Percentiles rank a stretch among this genome's conserved stretches.
phyloP scores from a whole-genome alignment of 2,329 filamentous ascomycete genomes.

The Neodidymelliopsis sp. region DNA sequence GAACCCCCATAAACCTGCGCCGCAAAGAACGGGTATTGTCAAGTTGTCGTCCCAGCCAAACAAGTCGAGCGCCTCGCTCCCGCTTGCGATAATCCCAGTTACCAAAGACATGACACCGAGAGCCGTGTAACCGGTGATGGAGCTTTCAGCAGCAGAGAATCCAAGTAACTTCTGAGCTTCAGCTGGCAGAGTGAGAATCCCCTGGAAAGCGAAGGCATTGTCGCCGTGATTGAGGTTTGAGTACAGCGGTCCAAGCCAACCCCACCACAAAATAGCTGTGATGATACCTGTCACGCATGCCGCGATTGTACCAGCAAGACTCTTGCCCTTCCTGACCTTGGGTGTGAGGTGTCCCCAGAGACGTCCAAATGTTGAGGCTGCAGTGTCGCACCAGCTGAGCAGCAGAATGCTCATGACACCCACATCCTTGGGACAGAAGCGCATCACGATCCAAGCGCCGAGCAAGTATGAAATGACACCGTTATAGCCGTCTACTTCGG shows the following conservation, averaged over 20 bases:
- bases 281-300: slow-evolving; percentile 83
- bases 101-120: slow-evolving; percentile 82
- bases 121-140: slow-evolving; percentile 74
- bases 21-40: slow-evolving; percentile 92
- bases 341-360: slow-evolving; percentile 90
- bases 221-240: slow-evolving; percentile 47
- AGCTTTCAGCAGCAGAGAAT: slow-evolving; percentile 64
- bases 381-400: slow-evolving; percentile 97
- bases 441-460: slow-evolving; percentile 84
- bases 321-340: slow-evolving; percentile 85
- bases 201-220: slow-evolving; percentile 82
- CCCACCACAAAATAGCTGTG: slow-evolving; percentile 88
- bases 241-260: slow-evolving; percentile 72
- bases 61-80: slow-evolving; percentile 88
- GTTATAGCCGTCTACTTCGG: slow-evolving; percentile 92
- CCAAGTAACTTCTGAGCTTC: slow-evolving; percentile 67
- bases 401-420: slow-evolving; percentile 88
- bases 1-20: slow-evolving; percentile 88
- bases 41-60: slow-evolving; percentile 98
- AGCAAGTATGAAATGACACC: slow-evolving; percentile 97
- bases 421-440: slow-evolving; percentile 91
- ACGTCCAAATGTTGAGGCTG: slow-evolving; percentile 91
- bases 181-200: slow-evolving; percentile 73
- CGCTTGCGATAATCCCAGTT: slow-evolving; percentile 87
- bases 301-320: slow-evolving; percentile 84